phyloP scores from a whole-genome alignment of 768 basidiomycete genomes.

The Agaricus subrufescens region DNA sequence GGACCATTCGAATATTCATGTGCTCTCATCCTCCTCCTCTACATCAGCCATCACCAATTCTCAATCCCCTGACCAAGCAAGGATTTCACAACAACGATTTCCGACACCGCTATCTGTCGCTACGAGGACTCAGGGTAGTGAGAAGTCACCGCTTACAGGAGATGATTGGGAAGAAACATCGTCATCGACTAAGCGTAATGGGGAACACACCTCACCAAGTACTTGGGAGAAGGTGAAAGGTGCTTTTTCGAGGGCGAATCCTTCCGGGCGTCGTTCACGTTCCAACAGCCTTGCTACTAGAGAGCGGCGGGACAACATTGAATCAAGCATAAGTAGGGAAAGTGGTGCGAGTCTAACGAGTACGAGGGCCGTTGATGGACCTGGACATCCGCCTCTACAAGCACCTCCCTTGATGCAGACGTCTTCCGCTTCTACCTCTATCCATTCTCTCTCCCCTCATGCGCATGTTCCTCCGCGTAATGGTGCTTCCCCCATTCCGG shows the following conservation, averaged over 20 bases:
- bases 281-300: constrained; percentile 71
- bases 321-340: constrained; percentile 71
- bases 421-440: constrained; percentile 68
- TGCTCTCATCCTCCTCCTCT: constrained; percentile 43
- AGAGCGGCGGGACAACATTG: constrained; percentile 62
- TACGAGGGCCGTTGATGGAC: constrained; percentile 38
- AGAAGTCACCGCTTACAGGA: constrained; percentile 49
- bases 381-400: constrained; percentile 31
- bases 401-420: constrained; percentile 47
- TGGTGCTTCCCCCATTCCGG: constrained; percentile 74
- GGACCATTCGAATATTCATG: constrained; percentile 23
- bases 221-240: constrained; percentile 74
- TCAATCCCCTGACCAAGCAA: constrained; percentile 35
- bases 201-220: constrained; percentile 48
- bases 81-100: constrained; percentile 47
- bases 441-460: constrained; percentile 56
- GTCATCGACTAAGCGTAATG: constrained; percentile 49
- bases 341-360: constrained; percentile 70
- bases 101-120: constrained; percentile 60
- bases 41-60: constrained; percentile 14
- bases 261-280: constrained; percentile 72
- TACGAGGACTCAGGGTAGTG: constrained; percentile 49
- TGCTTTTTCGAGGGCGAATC: constrained; percentile 61
- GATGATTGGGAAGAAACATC: constrained; percentile 50
- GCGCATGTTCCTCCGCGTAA: constrained; percentile 40